Evolutionary conservation across 2,329 filamentous ascomycete species (phyloP), one percentile per base, ranked within the genome.

Genomic region (Dothiorella sarmentorum): DNA sequence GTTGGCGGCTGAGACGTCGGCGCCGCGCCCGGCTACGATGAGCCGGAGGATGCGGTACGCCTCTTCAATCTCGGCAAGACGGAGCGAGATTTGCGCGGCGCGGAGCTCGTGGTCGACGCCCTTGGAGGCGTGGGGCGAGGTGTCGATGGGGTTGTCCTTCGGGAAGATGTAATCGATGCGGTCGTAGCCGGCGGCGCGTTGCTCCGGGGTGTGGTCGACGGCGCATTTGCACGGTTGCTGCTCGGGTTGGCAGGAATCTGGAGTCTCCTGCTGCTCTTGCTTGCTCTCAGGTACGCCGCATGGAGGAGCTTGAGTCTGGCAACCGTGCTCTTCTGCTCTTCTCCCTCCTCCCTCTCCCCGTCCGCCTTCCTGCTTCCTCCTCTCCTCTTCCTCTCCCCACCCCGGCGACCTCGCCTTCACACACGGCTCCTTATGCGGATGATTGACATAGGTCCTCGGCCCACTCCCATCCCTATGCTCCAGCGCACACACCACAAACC

Each of bases 381-480:
- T 17, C 42, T 38, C 17, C 7, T 35, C 9, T 2, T n/a, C 6
- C 24, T 22, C 24, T 22, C 22, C 42, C 24, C 29, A 15, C 13
- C 17, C 13, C 7, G 29, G 18, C 31, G 29, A 29, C 2, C 29
- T 49, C 13, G 55, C 45, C 17, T 37, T 51, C 13, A 40, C 29
- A 10, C 3, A 37, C 18, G 47, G 57, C 22, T 69, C 73, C 18
- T 74, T 65, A 47, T 74, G 73, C 0, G 77, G 75, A 44, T 85
- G 76, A 63, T 86, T 87, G 59, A 88, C 77, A 60, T 81, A 83
- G 0, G 82, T 83, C 47, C 85, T 74, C 3, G 85, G 83, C 3
- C 83, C 84, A 58, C 81, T 84, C 0, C 85, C 85, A 66, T 88
- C 85, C 26, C 85, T 72, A 67, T 88, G 85, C 69, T 89, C 85